Conservation (phyloP, 179 eudicot genomes). For the Amaranthus tricolor region DNA sequence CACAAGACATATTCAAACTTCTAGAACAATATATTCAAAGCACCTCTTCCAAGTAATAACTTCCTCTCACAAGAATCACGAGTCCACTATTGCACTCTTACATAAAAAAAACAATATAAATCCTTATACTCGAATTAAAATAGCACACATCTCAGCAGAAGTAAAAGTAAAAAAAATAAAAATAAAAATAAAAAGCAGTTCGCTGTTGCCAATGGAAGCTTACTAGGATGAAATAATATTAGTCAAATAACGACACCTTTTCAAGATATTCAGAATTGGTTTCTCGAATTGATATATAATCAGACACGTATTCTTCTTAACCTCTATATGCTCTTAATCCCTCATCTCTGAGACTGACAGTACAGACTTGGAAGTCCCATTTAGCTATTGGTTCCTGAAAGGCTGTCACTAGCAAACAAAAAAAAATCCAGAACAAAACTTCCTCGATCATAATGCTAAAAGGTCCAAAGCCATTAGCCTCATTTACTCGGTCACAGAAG, state of each 20-base stretch:
- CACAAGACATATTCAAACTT: background rate
- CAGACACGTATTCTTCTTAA: background rate
- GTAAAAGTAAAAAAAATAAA: background rate
- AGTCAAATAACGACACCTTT: background rate
- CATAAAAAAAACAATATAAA: too few species aligned
- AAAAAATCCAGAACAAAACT: background rate
- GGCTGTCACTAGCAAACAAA: background rate
- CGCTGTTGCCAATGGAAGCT: too few species aligned
- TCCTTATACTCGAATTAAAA: background rate
- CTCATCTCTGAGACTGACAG: background rate
- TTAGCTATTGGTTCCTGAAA: background rate
- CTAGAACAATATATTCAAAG: background rate
- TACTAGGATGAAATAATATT: too few species aligned
- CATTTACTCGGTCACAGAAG: too few species aligned
- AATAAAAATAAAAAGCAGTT: background rate
- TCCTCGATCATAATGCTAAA: background rate
- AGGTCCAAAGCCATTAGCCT: background rate
- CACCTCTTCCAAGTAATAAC: background rate
- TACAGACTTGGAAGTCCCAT: background rate
- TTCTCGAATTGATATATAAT: background rate
- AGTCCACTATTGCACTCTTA: background rate
- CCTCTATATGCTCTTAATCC: background rate
- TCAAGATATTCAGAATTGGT: background rate
- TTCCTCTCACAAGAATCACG: background rate
- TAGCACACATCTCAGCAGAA: background rate